A percentile compares a stretch with the other conserved stretches of the same genome.
phyloP scores from a whole-genome alignment of 768 basidiomycete species.

The Saitozyma podzolica region DNA sequence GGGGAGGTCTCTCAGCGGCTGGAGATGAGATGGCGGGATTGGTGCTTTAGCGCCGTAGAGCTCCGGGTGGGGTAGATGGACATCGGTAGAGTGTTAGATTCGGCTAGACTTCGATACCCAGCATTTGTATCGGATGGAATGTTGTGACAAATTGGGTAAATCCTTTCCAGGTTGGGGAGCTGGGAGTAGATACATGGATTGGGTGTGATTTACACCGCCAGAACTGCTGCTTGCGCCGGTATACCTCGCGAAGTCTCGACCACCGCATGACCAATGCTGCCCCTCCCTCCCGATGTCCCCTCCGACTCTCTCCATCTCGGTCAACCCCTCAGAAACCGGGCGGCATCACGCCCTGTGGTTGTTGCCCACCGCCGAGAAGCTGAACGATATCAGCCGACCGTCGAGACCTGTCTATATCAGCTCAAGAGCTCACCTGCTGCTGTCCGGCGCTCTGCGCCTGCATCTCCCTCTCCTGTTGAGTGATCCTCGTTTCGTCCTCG shows the following conservation, averaged over 20 bases:
- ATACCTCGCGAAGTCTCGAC: no score
- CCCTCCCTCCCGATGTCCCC: no score
- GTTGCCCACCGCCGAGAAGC: slow-evolving; percentile 63
- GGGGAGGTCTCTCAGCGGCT: slow-evolving; percentile 40
- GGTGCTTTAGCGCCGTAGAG: not conserved
- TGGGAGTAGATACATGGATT: no score
- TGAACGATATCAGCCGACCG: slow-evolving; percentile 43
- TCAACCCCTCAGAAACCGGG: slow-evolving; percentile 68
- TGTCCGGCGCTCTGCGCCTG: slow-evolving; percentile 88
- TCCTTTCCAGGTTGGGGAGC: no score
- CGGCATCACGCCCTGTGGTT: slow-evolving; percentile 66
- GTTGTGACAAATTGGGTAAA: no score
- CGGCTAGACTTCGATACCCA: not conserved
- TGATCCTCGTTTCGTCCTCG: slow-evolving; percentile 94
- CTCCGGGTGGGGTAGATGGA: not conserved
- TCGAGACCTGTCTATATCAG: not conserved
- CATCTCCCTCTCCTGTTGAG: slow-evolving; percentile 91
- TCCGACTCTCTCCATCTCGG: not conserved
- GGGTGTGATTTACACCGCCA: no score
- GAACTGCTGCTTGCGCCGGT: no score
- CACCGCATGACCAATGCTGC: no score
- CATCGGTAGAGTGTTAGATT: not conserved
- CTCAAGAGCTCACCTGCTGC: slow-evolving; percentile 66
- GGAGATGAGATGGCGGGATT: slow-evolving; percentile 43
- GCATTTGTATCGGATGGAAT: no score